These are phyloP conservation scores for Pythium aquatile DNA, from an alignment of 352 stramenopile genomes.

Conservation along the genomic window DNA sequence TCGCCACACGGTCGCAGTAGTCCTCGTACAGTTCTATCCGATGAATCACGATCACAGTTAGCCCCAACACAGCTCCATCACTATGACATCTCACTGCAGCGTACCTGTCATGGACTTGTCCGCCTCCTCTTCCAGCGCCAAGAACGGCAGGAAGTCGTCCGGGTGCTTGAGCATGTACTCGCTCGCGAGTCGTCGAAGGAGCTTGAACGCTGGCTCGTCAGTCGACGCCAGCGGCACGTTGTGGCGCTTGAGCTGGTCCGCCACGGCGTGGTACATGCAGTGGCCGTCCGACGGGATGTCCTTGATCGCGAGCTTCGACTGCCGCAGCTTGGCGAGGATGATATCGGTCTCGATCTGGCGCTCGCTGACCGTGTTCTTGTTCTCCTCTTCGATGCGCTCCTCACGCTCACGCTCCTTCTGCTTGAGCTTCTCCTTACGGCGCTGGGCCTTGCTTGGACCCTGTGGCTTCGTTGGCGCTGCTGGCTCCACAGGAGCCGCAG, in stretches of 20 bases:
- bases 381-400: constrained; percentile 76
- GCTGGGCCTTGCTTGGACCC: constrained; percentile 66
- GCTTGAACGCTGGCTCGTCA: constrained; percentile 51
- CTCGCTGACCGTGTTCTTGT: constrained; percentile 76
- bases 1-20: constrained; percentile 92
- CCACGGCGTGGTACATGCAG: constrained; percentile 97
- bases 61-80: neutral
- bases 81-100: neutral
- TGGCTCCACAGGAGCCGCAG: constrained; percentile 6
- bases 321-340: constrained; percentile 59
- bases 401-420: constrained; percentile 68
- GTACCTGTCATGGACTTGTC: constrained; percentile 38
- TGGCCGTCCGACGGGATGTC: constrained; percentile 96
- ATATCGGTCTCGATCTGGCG: constrained; percentile 80
- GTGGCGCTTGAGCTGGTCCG: constrained; percentile 84
- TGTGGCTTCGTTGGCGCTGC: constrained; percentile 25
- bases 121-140: constrained; percentile 63
- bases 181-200: constrained; percentile 67
- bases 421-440: constrained; percentile 76
- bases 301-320: constrained; percentile 70
- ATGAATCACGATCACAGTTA: neutral
- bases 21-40: constrained; percentile 73
- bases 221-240: constrained; percentile 24
- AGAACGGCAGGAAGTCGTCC: constrained; percentile 93
- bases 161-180: constrained; percentile 79